Evolutionary conservation across 192 early-diverging fungal genomes (phyloP).

Genomic region (Rhizoclosmatium globosum): DNA sequence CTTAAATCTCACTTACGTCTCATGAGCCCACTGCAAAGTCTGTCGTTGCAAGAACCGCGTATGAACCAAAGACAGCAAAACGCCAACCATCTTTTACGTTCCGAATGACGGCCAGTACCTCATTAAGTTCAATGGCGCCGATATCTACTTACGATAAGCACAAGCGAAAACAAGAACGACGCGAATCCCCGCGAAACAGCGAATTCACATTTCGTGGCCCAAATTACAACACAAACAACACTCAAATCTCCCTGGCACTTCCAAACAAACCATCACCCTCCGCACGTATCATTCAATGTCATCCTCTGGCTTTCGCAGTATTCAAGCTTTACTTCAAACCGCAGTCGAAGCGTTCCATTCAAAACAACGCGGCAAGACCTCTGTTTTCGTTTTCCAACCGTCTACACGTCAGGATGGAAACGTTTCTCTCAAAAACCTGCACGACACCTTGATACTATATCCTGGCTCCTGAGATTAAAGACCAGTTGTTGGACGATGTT

Average conservation of each 20-base stretch:
- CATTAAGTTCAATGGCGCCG: neutral
- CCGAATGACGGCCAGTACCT: neutral
- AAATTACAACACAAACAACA: neutral
- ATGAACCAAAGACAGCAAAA: neutral
- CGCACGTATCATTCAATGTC: neutral
- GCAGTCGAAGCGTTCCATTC: slow-evolving; percentile 14
- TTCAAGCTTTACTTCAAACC: slow-evolving; percentile 9
- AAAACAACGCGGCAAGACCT: slow-evolving; percentile 2
- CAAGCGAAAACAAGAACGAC: neutral
- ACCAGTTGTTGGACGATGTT: slow-evolving; percentile 20
- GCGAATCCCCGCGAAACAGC: neutral
- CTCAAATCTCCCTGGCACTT: neutral
- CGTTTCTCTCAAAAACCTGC: neutral
- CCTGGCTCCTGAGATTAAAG: neutral
- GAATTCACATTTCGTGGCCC: neutral
- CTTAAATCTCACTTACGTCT: neutral
- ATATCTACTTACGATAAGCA: neutral
- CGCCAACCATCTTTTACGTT: slow-evolving; percentile 28
- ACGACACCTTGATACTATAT: slow-evolving; percentile 23
- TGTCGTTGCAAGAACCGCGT: neutral
- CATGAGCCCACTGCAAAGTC: neutral
- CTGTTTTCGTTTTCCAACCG: neutral
- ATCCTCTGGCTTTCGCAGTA: neutral
- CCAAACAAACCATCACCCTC: neutral
- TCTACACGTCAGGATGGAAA: neutral